Percentiles rank a stretch among this genome's conserved stretches.
Evolutionary conservation across 2,329 filamentous ascomycete species (phyloP).

Genomic region (Penicillium palitans): DNA sequence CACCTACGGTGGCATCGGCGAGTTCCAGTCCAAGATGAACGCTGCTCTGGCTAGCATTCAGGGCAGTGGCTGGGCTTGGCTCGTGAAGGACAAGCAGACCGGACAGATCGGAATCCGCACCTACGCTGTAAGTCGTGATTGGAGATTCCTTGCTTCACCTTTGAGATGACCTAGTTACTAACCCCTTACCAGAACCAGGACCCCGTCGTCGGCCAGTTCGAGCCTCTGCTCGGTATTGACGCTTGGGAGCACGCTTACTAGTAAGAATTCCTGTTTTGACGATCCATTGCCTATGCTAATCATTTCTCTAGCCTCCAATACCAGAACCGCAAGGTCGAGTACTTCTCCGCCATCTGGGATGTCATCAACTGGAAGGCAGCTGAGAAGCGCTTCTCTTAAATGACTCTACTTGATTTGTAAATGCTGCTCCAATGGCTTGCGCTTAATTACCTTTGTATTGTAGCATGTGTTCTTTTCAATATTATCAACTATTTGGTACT

Average conservation of each 20-base stretch:
- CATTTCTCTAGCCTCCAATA: constrained; percentile 68
- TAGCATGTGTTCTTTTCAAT: constrained; percentile 18
- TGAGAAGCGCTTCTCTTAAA: constrained; percentile 68
- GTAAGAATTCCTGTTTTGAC: constrained; percentile 40
- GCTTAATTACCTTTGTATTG: constrained; percentile 19
- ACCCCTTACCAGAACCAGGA: constrained; percentile 67
- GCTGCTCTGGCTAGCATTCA: constrained; percentile 64
- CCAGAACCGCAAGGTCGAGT: constrained; percentile 95
- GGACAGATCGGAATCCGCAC: constrained; percentile 60
- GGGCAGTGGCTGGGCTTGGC: constrained; percentile 65
- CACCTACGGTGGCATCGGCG: constrained; percentile 59
- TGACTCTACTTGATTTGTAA: constrained; percentile 7
- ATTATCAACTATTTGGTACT: neutral
- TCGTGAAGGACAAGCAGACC: constrained; percentile 63
- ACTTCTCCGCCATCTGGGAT: constrained; percentile 91
- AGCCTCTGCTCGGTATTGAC: constrained; percentile 83
- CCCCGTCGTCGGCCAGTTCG: constrained; percentile 78
- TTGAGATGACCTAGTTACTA: constrained; percentile 4
- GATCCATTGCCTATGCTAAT: constrained; percentile 22
- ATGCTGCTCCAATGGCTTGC: constrained; percentile 9
- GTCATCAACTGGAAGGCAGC: constrained; percentile 95
- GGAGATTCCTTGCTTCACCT: neutral
- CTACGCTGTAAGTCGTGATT: constrained; percentile 55
- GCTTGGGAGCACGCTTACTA: constrained; percentile 98
- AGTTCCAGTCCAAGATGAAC: constrained; percentile 65